These are phyloP conservation scores for Saraca asoca DNA, from an alignment of 331 rosid species.

Conservation along the genomic window DNA sequence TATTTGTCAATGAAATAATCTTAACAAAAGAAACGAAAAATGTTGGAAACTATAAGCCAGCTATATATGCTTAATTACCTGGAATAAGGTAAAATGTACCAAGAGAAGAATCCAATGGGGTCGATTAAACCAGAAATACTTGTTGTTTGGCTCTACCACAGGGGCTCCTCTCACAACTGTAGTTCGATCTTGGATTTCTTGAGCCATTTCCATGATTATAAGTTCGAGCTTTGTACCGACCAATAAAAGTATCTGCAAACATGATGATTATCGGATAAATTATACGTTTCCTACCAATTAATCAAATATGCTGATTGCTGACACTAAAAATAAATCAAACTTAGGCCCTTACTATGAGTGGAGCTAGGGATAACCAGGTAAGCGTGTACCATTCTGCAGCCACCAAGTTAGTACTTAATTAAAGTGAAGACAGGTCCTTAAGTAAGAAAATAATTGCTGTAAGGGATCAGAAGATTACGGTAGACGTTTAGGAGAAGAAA, in stretches of 20 bases:
- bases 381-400: constrained; percentile 61
- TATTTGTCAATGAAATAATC: too few species aligned
- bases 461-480: constrained; percentile 38
- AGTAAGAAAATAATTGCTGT: too few species aligned
- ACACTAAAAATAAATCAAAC: too few species aligned
- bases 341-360: constrained; percentile 60
- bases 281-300: neutral
- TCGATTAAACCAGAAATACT: constrained; percentile 67
- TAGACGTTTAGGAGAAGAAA: constrained; percentile 62
- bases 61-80: constrained; percentile 43
- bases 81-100: constrained; percentile 64
- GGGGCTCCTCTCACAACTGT: constrained; percentile 65
- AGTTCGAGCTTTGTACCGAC: constrained; percentile 72
- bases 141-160: constrained; percentile 65
- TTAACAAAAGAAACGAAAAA: too few species aligned
- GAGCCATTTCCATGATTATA: constrained; percentile 71
- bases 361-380: constrained; percentile 57
- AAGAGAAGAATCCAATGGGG: constrained; percentile 65
- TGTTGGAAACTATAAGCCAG: too few species aligned
- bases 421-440: too few species aligned
- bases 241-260: constrained; percentile 51
- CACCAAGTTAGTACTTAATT: neutral
- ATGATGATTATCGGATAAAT: neutral
- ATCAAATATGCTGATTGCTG: neutral
- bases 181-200: constrained; percentile 67